Base-by-base conservation (phyloP, 495 filamentous ascomycete species). In the Daldinia decipiens region DNA sequence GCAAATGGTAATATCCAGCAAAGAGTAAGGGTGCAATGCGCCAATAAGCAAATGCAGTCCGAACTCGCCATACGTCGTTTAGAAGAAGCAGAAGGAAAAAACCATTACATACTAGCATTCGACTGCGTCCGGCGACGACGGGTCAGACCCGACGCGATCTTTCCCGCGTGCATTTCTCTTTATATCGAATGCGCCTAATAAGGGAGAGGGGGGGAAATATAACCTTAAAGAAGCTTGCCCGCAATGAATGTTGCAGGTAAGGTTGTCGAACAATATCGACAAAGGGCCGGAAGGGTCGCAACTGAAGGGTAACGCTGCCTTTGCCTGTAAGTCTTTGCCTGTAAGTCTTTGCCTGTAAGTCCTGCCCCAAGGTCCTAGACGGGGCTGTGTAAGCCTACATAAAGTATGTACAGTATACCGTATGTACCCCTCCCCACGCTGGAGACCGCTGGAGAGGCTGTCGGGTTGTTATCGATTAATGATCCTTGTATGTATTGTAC, bases 51-150 rank as follows among this genome's bases (percentile, higher is more conserved):
- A 31, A 53, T 17, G 7, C 0, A 6, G 50, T 17, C 24, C 7
- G 21, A 47, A 47, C 19, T 53, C 50, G 50, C 43, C 24, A 47
- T 24, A 31, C 21, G 21, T 53, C 26, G 8, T 56, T 56, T 36
- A 13, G 34, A 19, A 32, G 53, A 36, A 36, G n/a, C 5, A 12
- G 15, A 34, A 21, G 36, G 34, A 38, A 58, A 55, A 62, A 43
- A 19, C 29, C 8, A 45, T 70, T 31, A 67, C 75, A 45, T 77
- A 77, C 75, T 77, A 62, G 73, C 75, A 74, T 71, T 77, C 36
- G 75, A 77, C 24, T 65, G 54, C 40, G 75, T 68, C 39, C 73
- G 71, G 45, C 71, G 73, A 40, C 75, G 75, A 36, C 73, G 75
- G 73, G 63, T 47, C 34, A 77, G 59, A 39, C 75, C 73, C 45